Evolutionary conservation across 2,329 filamentous ascomycete species (phyloP), one percentile per base, ranked within the genome.

Genomic region (Penicillium sclerotigenum): DNA sequence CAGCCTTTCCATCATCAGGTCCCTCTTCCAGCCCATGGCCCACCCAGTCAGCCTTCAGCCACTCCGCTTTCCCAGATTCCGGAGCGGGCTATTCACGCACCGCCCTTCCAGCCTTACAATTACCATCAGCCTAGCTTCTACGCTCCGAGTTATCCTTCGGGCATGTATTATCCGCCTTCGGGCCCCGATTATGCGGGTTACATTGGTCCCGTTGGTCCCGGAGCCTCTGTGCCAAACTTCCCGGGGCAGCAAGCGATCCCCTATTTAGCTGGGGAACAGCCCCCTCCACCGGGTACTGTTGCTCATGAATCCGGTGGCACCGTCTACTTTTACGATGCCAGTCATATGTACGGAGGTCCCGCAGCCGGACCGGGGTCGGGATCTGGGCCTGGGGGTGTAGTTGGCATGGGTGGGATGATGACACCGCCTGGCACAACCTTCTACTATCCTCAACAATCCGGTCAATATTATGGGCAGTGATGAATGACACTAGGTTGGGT

Each of bases 1-100:
- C 90, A 92, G 69, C 90, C 92, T 0, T 97, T 97, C 80, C 91
- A 96, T 65, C 92, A 96, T 66, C 92, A 97, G 73, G 86, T 96
- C n/a, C 93, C 92, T 2, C 75, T 87, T 4, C 88, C 92, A 63
- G 83, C 91, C 46, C 79, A 79, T 59, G 77, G 79, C 20, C 85
- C 88, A 68, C 82, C 86, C 29, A 86, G 84, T 53, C 88, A 91
- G 63, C 79, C 84, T 52, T 87, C 88, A 5, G 88, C 88, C 20
- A 95, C 92, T 1, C 91, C 92, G 0, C 79, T 96, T 33, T 93
- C 91, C 22, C 91, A 96, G 66, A 96, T 97, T 59, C 92, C 92
- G 2, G 93, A 97, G 74, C 86, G 92, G 54, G 90, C 91, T 9
- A 91, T 96, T 48, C 91, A 97, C 67, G 93, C 91, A 28, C 88